Base-by-base conservation (phyloP, 495 filamentous ascomycete species). In the Aspergillus leporis region DNA sequence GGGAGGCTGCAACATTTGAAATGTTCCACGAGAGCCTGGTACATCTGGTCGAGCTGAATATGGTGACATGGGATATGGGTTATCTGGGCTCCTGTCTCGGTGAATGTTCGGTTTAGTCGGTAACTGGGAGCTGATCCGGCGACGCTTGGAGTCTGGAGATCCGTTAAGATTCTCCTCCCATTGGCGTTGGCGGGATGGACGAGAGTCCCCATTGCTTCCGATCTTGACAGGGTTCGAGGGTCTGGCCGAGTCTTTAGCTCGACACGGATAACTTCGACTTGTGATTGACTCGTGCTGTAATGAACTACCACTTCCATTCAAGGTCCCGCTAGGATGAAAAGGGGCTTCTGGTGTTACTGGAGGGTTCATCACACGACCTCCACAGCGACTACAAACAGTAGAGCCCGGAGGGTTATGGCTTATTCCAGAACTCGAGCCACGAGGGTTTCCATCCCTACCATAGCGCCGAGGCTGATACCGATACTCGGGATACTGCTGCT, bases 401-500 rank as follows among this genome's bases (percentile, higher is more conserved):
- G 72, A 70, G 2, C 74, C 74, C 7, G 72, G 62, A 54, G 71
- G 67, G 45, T 74, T 76, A 61, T 76, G 70, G 50, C 71, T 73
- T 51, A 78, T 72, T 0, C 77, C 75, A 6, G 73, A 61, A 36
- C 57, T 62, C 23, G 65, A 21, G 22, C 52, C 63, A 5, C 76
- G 71, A 41, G 66, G 51, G 45, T 56, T 69, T 0, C 75, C 71
- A 69, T 78, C 77, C n/a, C 79, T 85, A 41, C 85, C 88, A 66
- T 83, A 84, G 54, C 93, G 83, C 30, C 92, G 89, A 41, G 94
- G 94, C 70, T 97, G 92, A 71, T 97, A 98, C 66, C 91, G 84
- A 71, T 98, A 98, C 55, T 90, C 88, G 5, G 94, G 94, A 70
- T 96, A 96, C 71, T 94, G 89, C 60, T 86, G 87, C 64, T 90